Conservation (phyloP, 2,329 filamentous ascomycete species). For the Aureobasidium lini region DNA sequence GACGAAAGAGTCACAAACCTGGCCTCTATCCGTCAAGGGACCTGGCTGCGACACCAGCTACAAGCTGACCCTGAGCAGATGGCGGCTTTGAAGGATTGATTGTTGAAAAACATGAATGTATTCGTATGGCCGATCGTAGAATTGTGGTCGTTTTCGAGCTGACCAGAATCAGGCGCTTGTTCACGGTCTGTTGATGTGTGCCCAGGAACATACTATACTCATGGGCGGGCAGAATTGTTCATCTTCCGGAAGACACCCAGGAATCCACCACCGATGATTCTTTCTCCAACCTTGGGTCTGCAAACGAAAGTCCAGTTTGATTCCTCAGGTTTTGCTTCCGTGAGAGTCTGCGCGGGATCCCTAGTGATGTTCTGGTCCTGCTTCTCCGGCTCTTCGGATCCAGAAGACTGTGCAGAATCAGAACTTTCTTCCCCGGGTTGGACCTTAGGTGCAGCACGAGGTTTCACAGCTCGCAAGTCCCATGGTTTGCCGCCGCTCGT, state of each 20-base stretch:
- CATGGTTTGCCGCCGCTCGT: slow-evolving; percentile 53
- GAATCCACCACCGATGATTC: slow-evolving; percentile 32
- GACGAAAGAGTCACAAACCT: too few species aligned
- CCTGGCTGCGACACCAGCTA: neutral
- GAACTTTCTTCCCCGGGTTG: neutral
- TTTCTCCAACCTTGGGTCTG: slow-evolving; percentile 33
- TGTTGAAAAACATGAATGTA: too few species aligned
- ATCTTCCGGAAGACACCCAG: slow-evolving; percentile 30
- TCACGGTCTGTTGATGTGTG: neutral
- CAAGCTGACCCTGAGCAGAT: too few species aligned
- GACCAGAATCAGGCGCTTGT: neutral
- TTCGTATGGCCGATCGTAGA: too few species aligned
- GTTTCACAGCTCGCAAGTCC: slow-evolving; percentile 51
- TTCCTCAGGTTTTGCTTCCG: slow-evolving; percentile 1
- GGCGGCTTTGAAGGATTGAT: neutral
- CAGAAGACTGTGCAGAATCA: slow-evolving; percentile 7
- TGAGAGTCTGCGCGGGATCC: slow-evolving; percentile 1
- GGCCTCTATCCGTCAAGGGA: neutral
- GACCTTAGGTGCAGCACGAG: slow-evolving; percentile 25
- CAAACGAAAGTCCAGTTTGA: slow-evolving; percentile 27
- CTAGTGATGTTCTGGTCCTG: neutral
- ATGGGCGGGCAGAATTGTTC: neutral
- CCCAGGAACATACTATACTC: neutral
- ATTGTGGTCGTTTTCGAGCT: neutral
- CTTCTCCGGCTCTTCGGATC: neutral